These are phyloP conservation scores for Geotrichum australiense DNA, from an alignment of 1,139 yeast genomes.

Conservation along the genomic window DNA sequence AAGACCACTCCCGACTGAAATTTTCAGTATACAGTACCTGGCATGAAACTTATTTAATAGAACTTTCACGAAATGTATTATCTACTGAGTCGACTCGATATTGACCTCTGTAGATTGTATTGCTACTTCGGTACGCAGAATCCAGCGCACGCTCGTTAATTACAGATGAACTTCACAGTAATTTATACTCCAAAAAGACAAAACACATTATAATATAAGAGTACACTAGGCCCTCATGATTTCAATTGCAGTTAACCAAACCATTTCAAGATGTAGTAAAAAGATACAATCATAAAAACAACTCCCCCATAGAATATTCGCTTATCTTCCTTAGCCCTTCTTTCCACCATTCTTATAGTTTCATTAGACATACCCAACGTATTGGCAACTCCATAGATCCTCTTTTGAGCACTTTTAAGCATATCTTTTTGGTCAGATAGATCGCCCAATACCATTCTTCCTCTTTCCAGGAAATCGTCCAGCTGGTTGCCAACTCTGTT, in stretches of 20 bases:
- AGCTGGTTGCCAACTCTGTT: slow-evolving; percentile 70
- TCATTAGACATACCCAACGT: slow-evolving; percentile 84
- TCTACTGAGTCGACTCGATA: too few species aligned
- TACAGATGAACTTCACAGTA: too few species aligned
- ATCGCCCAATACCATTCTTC: slow-evolving; percentile 78
- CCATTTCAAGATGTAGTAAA: slow-evolving; percentile 63
- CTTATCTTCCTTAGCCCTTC: slow-evolving; percentile 83
- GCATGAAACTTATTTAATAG: too few species aligned
- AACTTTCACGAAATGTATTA: too few species aligned
- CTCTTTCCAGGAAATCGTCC: slow-evolving; percentile 87
- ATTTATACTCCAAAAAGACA: too few species aligned
- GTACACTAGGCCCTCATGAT: neutral
- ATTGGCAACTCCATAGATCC: slow-evolving; percentile 60
- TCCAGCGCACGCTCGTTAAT: neutral
- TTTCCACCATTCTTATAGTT: slow-evolving; percentile 75
- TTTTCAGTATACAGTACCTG: too few species aligned
- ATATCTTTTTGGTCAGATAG: slow-evolving; percentile 77
- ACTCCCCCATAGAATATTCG: slow-evolving; percentile 80
- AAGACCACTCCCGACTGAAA: too few species aligned
- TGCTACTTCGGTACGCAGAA: neutral
- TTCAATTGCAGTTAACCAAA: slow-evolving; percentile 40
- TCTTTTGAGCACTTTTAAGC: slow-evolving; percentile 55
- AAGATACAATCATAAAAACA: slow-evolving; percentile 52
- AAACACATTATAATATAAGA: neutral
- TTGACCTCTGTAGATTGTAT: too few species aligned